These are phyloP conservation scores for Dendrobium nobile DNA, from an alignment of 106 monocot genomes.

Conservation along the genomic window DNA sequence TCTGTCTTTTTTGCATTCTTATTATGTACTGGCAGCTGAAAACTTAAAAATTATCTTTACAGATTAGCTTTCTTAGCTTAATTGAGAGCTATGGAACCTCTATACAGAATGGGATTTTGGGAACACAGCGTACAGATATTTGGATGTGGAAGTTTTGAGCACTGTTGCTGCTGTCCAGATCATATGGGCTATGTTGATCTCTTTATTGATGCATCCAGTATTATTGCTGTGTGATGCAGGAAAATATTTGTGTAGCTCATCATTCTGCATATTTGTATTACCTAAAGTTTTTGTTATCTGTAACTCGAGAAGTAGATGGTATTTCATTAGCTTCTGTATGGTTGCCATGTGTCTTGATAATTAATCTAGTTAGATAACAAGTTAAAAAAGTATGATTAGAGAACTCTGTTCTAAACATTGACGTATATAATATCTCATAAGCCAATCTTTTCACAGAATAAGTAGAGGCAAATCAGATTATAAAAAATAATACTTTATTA, in stretches of 20 bases:
- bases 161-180: neutral
- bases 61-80: neutral
- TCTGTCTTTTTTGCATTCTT: neutral
- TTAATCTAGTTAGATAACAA: too few species aligned
- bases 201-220: neutral
- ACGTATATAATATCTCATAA: too few species aligned
- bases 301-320: neutral
- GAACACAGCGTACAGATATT: neutral
- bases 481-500: too few species aligned
- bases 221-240: too few species aligned
- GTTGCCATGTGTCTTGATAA: too few species aligned
- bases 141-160: neutral
- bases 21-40: neutral
- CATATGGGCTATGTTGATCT: neutral
- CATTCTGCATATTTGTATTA: neutral
- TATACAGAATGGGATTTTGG: neutral
- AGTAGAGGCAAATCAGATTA: too few species aligned
- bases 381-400: too few species aligned
- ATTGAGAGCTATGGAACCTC: neutral
- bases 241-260: neutral
- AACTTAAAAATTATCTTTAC: neutral
- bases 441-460: too few species aligned
- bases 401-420: too few species aligned
- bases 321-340: too few species aligned
- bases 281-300: neutral